Base-by-base conservation (phyloP, 2,329 filamentous ascomycete genomes). In the Xenosphaeropsis pyriputrescens region DNA sequence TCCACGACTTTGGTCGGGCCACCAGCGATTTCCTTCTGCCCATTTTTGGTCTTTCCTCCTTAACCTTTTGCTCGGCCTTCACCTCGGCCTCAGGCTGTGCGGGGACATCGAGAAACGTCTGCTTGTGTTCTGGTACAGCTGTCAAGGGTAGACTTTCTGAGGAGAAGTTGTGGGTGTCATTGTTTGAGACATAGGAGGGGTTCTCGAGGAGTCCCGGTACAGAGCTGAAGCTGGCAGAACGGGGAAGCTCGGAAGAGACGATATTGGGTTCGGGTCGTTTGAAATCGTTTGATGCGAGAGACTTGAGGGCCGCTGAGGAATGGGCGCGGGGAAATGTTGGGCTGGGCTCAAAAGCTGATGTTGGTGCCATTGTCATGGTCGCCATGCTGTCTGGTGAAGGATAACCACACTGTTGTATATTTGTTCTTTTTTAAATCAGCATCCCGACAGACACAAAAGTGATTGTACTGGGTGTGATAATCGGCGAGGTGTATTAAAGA, bases 141-240 rank as follows among this genome's bases (percentile, higher is more conserved):
- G 35, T 17, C 18, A 18, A 35, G 13, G 14, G 13, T 3, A 14
- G 14, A 35, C 39, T 37, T 31, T 41, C 13, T 14, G 38, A 6
- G 18, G 40, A 32, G 12, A 42, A 33, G 14, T 41, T 38, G 16
- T 38, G 36, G 16, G 38, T 26, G n/a, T 46, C 43, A 33, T 46
- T 46, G 35, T 50, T 44, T 17, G 43, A 22, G 9, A 33, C 36
- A 34, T 43, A 47, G 15, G 42, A 41, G 32, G 31, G 36, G 32
- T 19, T 37, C 18, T 54, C 22, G 22, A 26, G 48, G 14, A 62
- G 50, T 18, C 50, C 55, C 3, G 67, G 62, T n/a, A 75, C 52
- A 45, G 68, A 64, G 34, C 67, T 70, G 53, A 70, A 75, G 47
- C 72, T 76, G 22, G 72, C 72, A 35, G 72, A 65, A 40, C 70